Evolutionary conservation across 1,139 yeast genomes (phyloP), one percentile per base, ranked within the genome.

Genomic region (Geotrichum macrosporum): DNA sequence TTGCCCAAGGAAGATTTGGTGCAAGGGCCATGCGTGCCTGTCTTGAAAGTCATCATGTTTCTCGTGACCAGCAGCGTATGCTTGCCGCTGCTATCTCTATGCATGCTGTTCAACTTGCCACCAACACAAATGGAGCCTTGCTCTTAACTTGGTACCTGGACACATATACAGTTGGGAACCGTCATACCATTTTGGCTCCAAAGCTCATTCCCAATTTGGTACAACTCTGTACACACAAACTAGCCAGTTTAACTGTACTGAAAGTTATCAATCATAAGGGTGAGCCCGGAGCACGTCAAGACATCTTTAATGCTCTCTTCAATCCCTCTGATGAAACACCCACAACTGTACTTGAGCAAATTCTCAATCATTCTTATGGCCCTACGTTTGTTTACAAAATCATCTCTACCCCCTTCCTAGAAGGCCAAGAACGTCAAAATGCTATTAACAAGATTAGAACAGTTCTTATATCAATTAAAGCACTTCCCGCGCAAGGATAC

Each of bases 21-120:
- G 92, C 97, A 1, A 76, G 98, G 57, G 95, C 97, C 29, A 82
- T 89, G 56, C 72, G 98, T 55, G 95, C 98, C 0, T 87, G 95
- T 56, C 72, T 92, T 46, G 98, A 92, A 66, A 81, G 92, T 36
- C 77, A 76, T 42, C 75, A 77, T 51, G 73, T 80, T 8, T 72
- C 82, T 10, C 69, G 70, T 30, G 89, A 81, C 58, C 95, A 87
- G 60, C 77, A 83, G 44, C 68, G 84, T 6, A 73, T 86, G 47
- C 75, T 89, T n/a, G 83, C 95, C 12, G 81, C 87, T 1, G 78
- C 87, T 52, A 85, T 92, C 52, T 80, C 87, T 20, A 75, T 81
- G 46, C 81, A 83, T 69, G 80, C 94, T 30, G 85, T 84, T 55
- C 88, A 82, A 54, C 73, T 92, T 57, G 88, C 89, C 1, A 77